Evolutionary conservation across 345 rosid species (phyloP), one percentile per base, ranked within the genome.

Genomic region (Mercurialis annua): DNA sequence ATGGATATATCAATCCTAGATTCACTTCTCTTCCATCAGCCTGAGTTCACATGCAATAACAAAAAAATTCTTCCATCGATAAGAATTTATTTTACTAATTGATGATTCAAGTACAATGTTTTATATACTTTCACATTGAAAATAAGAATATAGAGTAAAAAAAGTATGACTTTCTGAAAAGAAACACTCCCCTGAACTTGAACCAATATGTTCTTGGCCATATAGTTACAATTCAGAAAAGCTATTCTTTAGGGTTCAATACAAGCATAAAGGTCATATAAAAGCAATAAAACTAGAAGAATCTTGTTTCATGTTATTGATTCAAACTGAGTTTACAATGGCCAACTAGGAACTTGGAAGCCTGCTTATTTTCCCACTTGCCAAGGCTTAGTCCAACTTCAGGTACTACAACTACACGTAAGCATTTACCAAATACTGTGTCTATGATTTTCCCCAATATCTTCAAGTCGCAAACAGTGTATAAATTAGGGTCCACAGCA

Each of bases 11-110:
- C 80, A 91, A 75, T 46, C 97, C 99, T 20, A 94, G 84, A 75
- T 80, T 75, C 73, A 91, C 90, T 83, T 84, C 97, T 71, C 97
- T 76, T 46, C 98, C 99, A 79, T 94, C 99, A 82, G 99, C 98
- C 99, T 94, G 67, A 76, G 65, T 23, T 53, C 33, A 50, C 49
- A 70, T 30, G 48, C 14, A 27, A 56, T 31, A 24, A 53, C 69
- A 60, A 42, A 34, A 30, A n/a, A n/a, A n/a, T n/a, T 44, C 51
- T 2, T 46, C 31, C 1, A 61, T 21, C 43, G 50, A 46, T 51
- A 48, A 42, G 42, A 68, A 23, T 56, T 15, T 49, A 18, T 21
- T 33, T 23, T 73, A 68, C 48, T 18, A 14, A 47, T 48, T 21
- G 2, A 38, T 44, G 20, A 30, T 46, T 56, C 33, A 23, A 14